Conservation (phyloP, 2,329 filamentous ascomycete species). For the Aspergillus nomiae region DNA sequence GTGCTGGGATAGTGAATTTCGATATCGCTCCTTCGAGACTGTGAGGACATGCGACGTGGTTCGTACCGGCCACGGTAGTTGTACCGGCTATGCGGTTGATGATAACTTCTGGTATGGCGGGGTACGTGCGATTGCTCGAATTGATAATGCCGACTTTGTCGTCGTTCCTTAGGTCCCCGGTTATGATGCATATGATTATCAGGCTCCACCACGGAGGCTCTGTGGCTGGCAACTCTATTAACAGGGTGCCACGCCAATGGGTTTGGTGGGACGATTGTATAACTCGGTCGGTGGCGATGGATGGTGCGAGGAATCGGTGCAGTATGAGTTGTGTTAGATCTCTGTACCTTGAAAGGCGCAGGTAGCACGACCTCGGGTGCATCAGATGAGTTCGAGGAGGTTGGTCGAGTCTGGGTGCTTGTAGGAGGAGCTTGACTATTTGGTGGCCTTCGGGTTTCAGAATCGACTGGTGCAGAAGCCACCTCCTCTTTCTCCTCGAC, state of each 20-base stretch:
- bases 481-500: conserved; percentile 2
- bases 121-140: conserved; percentile 28
- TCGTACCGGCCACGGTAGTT: conserved; percentile 24
- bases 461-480: neutral
- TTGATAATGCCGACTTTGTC: conserved; percentile 25
- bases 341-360: conserved; percentile 27
- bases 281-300: conserved; percentile 29
- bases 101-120: conserved; percentile 32
- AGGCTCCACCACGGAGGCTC: conserved; percentile 11
- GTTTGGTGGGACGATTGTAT: conserved; percentile 20
- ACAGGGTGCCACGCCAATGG: conserved; percentile 11
- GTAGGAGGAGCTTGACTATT: neutral
- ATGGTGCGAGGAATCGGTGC: conserved; percentile 19
- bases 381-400: conserved; percentile 37
- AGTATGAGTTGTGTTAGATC: conserved; percentile 27
- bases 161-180: conserved; percentile 13
- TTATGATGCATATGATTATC: conserved; percentile 14
- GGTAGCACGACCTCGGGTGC: conserved; percentile 36
- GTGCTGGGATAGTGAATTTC: conserved; percentile 38
- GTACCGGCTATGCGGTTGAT: conserved; percentile 26
- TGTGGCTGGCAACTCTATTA: conserved; percentile 11
- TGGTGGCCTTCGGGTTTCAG: neutral
- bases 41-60: conserved; percentile 22
- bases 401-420: conserved; percentile 22
- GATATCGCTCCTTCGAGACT: conserved; percentile 33